A percentile compares a stretch with the other conserved stretches of the same genome.
phyloP scores from a whole-genome alignment of 225 moss, liverwort and hornwort species.

The Polytrichum commune region DNA sequence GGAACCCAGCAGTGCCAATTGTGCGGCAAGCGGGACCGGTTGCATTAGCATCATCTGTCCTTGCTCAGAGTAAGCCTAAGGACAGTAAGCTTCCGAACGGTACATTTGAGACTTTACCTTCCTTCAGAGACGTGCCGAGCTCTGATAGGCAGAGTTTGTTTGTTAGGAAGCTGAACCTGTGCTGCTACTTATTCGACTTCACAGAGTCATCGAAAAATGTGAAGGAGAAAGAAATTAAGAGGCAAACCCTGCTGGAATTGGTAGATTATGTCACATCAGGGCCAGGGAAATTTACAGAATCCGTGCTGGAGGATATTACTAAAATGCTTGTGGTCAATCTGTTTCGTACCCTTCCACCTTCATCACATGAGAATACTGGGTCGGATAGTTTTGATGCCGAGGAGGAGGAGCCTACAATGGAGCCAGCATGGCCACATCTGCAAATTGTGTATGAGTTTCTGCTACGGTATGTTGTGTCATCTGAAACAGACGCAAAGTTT shows the following conservation, averaged over 20 bases:
- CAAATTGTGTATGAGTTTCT: slow-evolving; percentile 65
- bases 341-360: slow-evolving; percentile 47
- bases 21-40: slow-evolving; percentile 37
- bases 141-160: slow-evolving; percentile 36
- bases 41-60: slow-evolving; percentile 24
- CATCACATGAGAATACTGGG: slow-evolving; percentile 46
- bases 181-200: slow-evolving; percentile 53
- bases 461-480: slow-evolving; percentile 53
- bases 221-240: slow-evolving; percentile 60
- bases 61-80: slow-evolving; percentile 29
- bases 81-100: slow-evolving; percentile 32
- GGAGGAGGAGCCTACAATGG: slow-evolving; percentile 55
- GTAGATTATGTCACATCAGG: slow-evolving; percentile 54
- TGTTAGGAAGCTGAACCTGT: slow-evolving; percentile 39
- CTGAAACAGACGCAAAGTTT: slow-evolving; percentile 47
- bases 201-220: slow-evolving; percentile 36
- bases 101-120: slow-evolving; percentile 27
- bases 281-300: slow-evolving; percentile 50
- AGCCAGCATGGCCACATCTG: slow-evolving; percentile 56
- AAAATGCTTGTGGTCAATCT: slow-evolving; percentile 48
- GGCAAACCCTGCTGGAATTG: slow-evolving; percentile 54
- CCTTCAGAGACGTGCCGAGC: slow-evolving; percentile 32
- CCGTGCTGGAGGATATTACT: slow-evolving; percentile 49
- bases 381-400: slow-evolving; percentile 39
- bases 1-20: slow-evolving; percentile 28